Conservation (phyloP, 441 rosid species). For the Mallotus repandus region DNA sequence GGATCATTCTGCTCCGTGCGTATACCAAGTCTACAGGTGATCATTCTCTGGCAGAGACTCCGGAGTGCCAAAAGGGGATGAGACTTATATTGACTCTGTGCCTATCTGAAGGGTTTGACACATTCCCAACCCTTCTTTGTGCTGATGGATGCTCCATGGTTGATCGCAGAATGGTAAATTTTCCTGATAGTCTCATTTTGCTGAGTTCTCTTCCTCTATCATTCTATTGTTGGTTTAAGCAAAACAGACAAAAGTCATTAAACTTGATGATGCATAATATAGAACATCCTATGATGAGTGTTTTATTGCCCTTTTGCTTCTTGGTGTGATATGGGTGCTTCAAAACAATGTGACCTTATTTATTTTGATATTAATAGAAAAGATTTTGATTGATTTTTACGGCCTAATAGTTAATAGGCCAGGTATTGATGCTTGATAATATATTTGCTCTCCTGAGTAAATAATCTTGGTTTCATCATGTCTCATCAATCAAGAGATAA, state of each 20-base stretch:
- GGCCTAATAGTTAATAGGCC: background rate
- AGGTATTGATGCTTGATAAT: background rate
- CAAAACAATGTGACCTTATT: background rate
- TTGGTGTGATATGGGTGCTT: background rate
- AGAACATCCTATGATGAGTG: background rate
- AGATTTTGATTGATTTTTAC: background rate
- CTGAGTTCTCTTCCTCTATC: background rate
- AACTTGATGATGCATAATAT: background rate
- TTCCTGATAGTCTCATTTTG: background rate
- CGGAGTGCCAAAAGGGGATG: constrained; percentile 82
- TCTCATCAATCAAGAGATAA: background rate
- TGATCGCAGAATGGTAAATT: constrained; percentile 80
- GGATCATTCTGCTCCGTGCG: constrained; percentile 96
- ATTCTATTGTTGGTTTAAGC: background rate
- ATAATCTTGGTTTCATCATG: background rate
- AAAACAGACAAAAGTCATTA: background rate
- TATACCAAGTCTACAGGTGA: constrained; percentile 95
- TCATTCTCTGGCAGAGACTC: constrained; percentile 74
- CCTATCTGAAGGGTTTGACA: constrained; percentile 77
- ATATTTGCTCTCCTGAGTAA: background rate
- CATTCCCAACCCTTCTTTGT: constrained; percentile 80
- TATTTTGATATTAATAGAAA: background rate
- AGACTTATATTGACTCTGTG: constrained; percentile 69
- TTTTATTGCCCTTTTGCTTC: constrained; percentile 6
- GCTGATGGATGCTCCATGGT: constrained; percentile 90